Base-by-base conservation (phyloP, 805 yeast species). In the Dipodascus albidus region DNA sequence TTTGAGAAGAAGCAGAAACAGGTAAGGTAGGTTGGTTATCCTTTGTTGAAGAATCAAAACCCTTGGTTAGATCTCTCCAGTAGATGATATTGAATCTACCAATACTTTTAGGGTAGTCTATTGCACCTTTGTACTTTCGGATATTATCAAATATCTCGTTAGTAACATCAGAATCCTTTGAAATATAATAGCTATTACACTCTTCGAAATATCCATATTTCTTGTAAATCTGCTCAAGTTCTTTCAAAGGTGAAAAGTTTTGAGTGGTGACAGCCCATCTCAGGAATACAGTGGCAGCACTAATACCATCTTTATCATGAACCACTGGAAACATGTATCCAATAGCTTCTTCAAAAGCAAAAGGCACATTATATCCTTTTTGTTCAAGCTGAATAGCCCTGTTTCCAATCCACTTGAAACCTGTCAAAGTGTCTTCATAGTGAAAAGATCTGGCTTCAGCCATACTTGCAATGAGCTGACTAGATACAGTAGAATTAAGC, bases 361-460 rank as follows among this genome's bases (percentile, higher is more conserved):
- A 89, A 0, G 96, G 95, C 1, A 90, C 96, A 2, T 52, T 57
- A 61, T 63, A 80, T 0, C 95, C 96, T 48, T 77, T 65, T 0
- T 63, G 57, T 58, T 85, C 88, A 50, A 87, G 70, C 4, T 82
- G 85, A 35, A 84, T 79, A 1, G 96, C 93, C 58, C 80, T 78
- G 64, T 91, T 91, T 2, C 98, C 99, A 38, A 91, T 83, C 99
- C 99, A 91, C 69, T 91, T 91, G 73, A 91, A 91, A 1, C 99
- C 99, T 0, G 98, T 91, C 54, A 91, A 74, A 0, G 98, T 91
- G 57, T 93, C 97, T 47, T 72, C 75, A 67, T 76, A 85, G 49
- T 78, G 72, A 63, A 84, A 83, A 0, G 83, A 83, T 49, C 78
- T 73, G 2, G 62, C 64, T 2, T 73, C 66, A 0, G 96, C 93